Evolutionary conservation across 208 protist species (phyloP).

Genomic region (Wallacemonas sp.): DNA sequence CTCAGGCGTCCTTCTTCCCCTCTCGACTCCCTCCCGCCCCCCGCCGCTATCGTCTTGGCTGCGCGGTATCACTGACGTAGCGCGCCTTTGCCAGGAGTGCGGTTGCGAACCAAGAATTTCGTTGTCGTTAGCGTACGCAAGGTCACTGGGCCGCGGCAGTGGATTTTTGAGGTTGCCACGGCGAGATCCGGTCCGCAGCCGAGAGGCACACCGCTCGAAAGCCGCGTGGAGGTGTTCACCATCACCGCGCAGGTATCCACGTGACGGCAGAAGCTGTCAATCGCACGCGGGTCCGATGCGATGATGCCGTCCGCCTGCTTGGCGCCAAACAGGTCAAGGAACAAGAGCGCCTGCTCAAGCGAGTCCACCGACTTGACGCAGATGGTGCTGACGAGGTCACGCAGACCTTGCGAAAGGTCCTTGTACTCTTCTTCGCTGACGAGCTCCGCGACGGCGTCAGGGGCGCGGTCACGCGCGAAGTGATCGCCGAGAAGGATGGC

Average conservation of each 20-base stretch:
- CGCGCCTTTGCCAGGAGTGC: slow-evolving; percentile 15
- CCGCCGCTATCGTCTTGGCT: no score
- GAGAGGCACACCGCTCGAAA: slow-evolving; percentile 48
- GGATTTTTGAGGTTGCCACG: slow-evolving; percentile 52
- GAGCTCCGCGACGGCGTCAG: slow-evolving; percentile 32
- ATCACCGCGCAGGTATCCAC: slow-evolving; percentile 50
- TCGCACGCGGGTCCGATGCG: slow-evolving; percentile 30
- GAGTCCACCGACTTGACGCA: slow-evolving; percentile 49
- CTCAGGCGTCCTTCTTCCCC: background rate
- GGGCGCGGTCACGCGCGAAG: slow-evolving; percentile 25
- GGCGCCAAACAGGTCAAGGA: slow-evolving; percentile 58
- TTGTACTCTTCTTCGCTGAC: slow-evolving; percentile 53
- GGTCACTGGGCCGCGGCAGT: slow-evolving; percentile 50
- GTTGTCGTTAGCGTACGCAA: slow-evolving; percentile 36
- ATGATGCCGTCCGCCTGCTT: slow-evolving; percentile 59
- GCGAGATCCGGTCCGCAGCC: slow-evolving; percentile 52
- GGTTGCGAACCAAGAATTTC: slow-evolving; percentile 42
- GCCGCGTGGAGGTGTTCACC: slow-evolving; percentile 54
- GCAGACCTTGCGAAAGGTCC: slow-evolving; percentile 32
- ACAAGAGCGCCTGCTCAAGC: slow-evolving; percentile 42
- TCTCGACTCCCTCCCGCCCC: background rate
- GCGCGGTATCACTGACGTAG: slow-evolving; percentile 16
- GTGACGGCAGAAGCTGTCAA: slow-evolving; percentile 33
- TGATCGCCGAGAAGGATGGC: slow-evolving; percentile 38
- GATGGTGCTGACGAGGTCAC: slow-evolving; percentile 29